phyloP scores from a whole-genome alignment of 2,329 filamentous ascomycete species.

The Monosporascus sp. region DNA sequence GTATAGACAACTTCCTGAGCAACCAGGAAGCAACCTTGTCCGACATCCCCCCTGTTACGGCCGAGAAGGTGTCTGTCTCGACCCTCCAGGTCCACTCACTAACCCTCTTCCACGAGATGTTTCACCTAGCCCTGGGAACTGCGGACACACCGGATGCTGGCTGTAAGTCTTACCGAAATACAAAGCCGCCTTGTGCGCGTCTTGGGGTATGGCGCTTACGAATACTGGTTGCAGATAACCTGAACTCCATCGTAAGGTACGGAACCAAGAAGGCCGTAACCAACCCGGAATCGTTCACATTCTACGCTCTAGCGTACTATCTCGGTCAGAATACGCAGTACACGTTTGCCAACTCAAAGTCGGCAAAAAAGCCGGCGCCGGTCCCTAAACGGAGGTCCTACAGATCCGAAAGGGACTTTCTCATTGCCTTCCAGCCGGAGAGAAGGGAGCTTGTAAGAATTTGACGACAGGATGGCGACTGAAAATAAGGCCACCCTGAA shows the following conservation, averaged over 20 bases:
- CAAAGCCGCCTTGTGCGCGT: background rate
- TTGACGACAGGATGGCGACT: too few species aligned
- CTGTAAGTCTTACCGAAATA: constrained; percentile 1
- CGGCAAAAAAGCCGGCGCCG: constrained; percentile 1
- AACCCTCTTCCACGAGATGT: constrained; percentile 8
- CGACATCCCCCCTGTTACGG: constrained; percentile 1
- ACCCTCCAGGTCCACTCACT: constrained; percentile 8
- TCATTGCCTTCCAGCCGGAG: background rate
- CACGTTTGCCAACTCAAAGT: constrained; percentile 7
- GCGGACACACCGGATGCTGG: constrained; percentile 2
- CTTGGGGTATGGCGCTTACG: background rate
- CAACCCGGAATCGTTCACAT: constrained; percentile 7
- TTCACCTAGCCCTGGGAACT: constrained; percentile 4
- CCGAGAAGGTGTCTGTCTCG: constrained; percentile 2
- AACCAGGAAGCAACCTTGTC: constrained; percentile 3
- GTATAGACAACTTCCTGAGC: constrained; percentile 3
- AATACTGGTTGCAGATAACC: background rate
- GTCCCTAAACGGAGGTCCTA: background rate
- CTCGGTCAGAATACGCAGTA: constrained; percentile 8
- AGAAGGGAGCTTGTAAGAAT: too few species aligned
- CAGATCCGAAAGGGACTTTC: background rate
- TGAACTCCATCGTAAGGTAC: constrained; percentile 5
- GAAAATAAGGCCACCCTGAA: too few species aligned
- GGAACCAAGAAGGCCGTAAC: constrained; percentile 1
- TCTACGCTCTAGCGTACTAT: constrained; percentile 6